Evolutionary conservation across 352 stramenopile genomes (phyloP).

Genomic region (Phytophthora pistaciae): DNA sequence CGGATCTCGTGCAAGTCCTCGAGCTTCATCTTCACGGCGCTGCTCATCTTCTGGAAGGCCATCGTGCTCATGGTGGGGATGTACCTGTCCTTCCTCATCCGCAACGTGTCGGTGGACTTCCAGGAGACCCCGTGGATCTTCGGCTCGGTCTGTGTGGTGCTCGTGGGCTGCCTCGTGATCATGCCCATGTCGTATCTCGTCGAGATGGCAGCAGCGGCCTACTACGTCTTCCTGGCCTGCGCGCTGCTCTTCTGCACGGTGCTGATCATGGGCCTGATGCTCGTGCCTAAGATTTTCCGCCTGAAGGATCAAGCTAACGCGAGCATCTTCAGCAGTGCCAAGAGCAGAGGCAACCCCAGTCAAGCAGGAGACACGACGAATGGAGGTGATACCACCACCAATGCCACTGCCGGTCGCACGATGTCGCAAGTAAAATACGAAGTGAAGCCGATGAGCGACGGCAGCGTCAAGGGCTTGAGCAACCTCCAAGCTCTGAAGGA

Average conservation of each 20-base stretch:
- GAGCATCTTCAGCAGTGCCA: background rate
- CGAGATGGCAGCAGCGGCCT: slow-evolving; percentile 41
- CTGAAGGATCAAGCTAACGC: slow-evolving; percentile 29
- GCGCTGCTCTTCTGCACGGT: slow-evolving; percentile 43
- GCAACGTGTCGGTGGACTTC: slow-evolving; percentile 72
- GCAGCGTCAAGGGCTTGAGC: background rate
- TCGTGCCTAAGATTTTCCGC: slow-evolving; percentile 51
- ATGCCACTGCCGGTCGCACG: background rate
- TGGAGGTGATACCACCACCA: background rate
- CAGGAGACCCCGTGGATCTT: slow-evolving; percentile 80
- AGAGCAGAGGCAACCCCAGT: background rate
- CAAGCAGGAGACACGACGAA: background rate
- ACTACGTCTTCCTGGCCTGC: slow-evolving; percentile 46
- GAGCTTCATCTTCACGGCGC: slow-evolving; percentile 60
- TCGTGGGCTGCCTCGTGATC: slow-evolving; percentile 57
- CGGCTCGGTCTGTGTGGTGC: slow-evolving; percentile 51
- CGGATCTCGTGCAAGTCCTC: slow-evolving; percentile 43
- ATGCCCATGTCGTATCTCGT: slow-evolving; percentile 64
- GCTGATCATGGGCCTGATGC: slow-evolving; percentile 53
- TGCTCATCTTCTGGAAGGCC: slow-evolving; percentile 70
- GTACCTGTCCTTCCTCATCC: slow-evolving; percentile 69
- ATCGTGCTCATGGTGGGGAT: slow-evolving; percentile 53
- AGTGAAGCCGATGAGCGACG: background rate
- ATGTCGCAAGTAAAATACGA: background rate
- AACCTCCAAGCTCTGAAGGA: background rate